Conservation (phyloP, 108 stramenopile species). For the Pseudonitzschia delicatissima region DNA sequence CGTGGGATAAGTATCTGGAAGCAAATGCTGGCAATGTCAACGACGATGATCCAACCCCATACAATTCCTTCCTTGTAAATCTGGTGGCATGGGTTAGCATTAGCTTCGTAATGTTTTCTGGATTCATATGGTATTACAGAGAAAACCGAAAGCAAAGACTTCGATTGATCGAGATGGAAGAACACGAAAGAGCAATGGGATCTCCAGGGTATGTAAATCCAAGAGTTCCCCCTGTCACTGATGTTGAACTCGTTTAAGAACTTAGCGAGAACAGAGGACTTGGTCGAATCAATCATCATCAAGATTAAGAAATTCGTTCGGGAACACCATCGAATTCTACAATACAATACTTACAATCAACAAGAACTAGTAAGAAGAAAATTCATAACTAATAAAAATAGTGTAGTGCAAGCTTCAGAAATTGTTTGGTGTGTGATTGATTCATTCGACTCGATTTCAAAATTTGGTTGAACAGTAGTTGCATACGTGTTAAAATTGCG, state of each 20-base stretch:
- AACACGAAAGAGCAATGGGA: conserved; percentile 34
- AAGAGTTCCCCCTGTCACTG: conserved; percentile 4
- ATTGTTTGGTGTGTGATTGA: no score
- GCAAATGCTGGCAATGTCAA: conserved; percentile 60
- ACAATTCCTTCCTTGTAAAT: conserved; percentile 65
- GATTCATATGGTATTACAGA: conserved; percentile 64
- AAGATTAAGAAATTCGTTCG: no score
- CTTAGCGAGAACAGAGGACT: no score
- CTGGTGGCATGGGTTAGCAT: conserved; percentile 62
- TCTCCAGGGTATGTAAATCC: conserved; percentile 16
- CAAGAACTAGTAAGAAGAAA: no score
- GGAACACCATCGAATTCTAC: no score
- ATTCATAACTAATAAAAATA: no score
- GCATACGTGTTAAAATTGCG: no score
- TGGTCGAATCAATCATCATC: no score
- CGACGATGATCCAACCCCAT: conserved; percentile 39
- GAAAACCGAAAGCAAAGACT: conserved; percentile 56
- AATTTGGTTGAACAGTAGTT: no score
- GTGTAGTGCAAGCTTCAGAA: no score
- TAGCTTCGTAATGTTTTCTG: conserved; percentile 50
- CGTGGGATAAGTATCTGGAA: conserved; percentile 57
- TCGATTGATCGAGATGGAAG: conserved; percentile 63
- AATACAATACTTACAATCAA: no score
- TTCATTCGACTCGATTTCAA: no score
- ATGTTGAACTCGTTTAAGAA: conserved; percentile 29